Evolutionary conservation across 1,284 basidiomycete species (phyloP).

Genomic region (Retiboletus flavoniger): DNA sequence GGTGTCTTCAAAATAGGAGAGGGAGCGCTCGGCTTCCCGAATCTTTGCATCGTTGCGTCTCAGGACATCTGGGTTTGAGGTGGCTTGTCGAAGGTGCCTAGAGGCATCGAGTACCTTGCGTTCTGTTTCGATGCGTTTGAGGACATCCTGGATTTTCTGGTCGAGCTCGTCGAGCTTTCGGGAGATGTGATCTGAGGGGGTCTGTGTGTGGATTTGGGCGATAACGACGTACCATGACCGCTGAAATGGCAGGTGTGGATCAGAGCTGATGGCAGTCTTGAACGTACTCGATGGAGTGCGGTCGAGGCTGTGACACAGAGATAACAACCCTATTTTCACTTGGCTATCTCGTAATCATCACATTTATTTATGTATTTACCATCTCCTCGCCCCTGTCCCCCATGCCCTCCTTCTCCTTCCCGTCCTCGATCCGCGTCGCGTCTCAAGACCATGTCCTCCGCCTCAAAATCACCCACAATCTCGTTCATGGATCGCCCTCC

Average conservation of each 20-base stretch:
- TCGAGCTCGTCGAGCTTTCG: constrained; percentile 56
- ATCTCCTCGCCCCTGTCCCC: constrained; percentile 1
- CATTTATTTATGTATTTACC: constrained; percentile 15
- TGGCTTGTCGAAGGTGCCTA: constrained; percentile 77
- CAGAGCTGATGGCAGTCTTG: constrained; percentile 3
- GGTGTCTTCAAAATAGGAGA: constrained; percentile 87
- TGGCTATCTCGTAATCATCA: constrained; percentile 31
- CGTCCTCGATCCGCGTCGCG: constrained; percentile 35
- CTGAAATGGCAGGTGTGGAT: constrained; percentile 15
- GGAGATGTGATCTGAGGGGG: constrained; percentile 7
- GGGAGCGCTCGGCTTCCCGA: constrained; percentile 81
- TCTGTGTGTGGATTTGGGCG: constrained; percentile 8
- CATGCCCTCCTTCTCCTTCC: constrained; percentile 41
- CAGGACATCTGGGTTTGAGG: constrained; percentile 84
- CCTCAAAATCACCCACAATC: constrained; percentile 38
- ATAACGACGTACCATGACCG: constrained; percentile 34
- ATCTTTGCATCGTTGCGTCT: constrained; percentile 83
- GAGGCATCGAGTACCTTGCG: constrained; percentile 90
- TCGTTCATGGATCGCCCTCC: constrained; percentile 41
- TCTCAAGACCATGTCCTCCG: constrained; percentile 34
- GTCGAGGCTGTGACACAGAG: constrained; percentile 33
- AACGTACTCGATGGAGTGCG: constrained; percentile 25
- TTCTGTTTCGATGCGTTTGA: constrained; percentile 88
- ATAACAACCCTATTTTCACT: constrained; percentile 29
- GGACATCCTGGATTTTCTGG: constrained; percentile 90